Conservation (phyloP, 2,329 filamentous ascomycete species). For the Colletotrichum acutatum region DNA sequence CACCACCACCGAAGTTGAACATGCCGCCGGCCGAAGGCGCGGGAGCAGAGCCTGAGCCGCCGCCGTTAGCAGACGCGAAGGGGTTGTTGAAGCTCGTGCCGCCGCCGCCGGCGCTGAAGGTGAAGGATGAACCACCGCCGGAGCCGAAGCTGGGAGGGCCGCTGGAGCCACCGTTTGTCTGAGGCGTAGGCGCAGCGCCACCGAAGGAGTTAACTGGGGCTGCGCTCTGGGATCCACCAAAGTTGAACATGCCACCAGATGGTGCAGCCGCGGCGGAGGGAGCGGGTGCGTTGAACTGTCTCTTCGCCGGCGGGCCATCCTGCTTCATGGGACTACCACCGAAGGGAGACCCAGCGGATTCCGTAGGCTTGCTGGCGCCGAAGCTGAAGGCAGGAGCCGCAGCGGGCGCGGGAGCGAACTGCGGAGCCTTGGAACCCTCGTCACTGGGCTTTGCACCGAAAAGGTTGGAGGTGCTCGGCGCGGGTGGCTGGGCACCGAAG, state of each 20-base stretch:
- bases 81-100: conserved; percentile 52
- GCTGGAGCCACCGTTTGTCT: conserved; percentile 22
- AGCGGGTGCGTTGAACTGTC: conserved; percentile 47
- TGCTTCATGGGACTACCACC: conserved; percentile 57
- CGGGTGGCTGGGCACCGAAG: conserved; percentile 39
- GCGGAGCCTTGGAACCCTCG: conserved; percentile 15
- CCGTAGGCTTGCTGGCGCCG: conserved; percentile 41
- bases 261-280: conserved; percentile 40
- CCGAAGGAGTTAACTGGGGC: conserved; percentile 33
- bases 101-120: conserved; percentile 39
- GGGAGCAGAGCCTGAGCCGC: conserved; percentile 39
- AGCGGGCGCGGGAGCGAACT: conserved; percentile 23
- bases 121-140: conserved; percentile 37
- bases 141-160: conserved; percentile 45
- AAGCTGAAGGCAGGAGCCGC: conserved; percentile 49
- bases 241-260: conserved; percentile 49
- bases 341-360: conserved; percentile 48
- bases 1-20: conserved; percentile 53
- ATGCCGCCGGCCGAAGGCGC: conserved; percentile 42
- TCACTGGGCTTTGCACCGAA: conserved; percentile 42
- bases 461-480: conserved; percentile 39
- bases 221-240: conserved; percentile 46
- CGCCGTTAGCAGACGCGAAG: conserved; percentile 45
- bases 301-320: conserved; percentile 48
- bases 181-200: conserved; percentile 20